Evolutionary conservation across 495 filamentous ascomycete genomes (phyloP), one percentile per base, ranked within the genome.

Genomic region (Neurospora discreta): DNA sequence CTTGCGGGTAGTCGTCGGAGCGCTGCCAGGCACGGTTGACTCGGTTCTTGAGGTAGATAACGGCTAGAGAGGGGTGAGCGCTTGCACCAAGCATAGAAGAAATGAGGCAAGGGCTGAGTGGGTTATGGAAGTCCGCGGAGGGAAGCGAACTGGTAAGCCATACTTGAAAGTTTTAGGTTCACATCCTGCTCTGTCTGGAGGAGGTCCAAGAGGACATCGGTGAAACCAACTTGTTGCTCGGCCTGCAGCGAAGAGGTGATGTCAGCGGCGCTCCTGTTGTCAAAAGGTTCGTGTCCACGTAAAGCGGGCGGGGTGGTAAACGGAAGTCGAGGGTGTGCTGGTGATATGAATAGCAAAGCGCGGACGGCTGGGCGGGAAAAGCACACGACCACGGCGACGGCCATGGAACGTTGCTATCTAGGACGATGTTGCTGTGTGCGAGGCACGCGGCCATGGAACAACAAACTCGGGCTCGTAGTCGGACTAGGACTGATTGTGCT

Each of bases 1-100:
- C 83, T 78, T 84, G 76, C 70, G 82, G 86, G 75, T 85, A 84
- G 76, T 97, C 92, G 75, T 97, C 93, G 77, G 87, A 85, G 67
- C 87, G 88, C 41, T 90, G 85, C 95, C 95, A 99, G 71, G 92
- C 93, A 77, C 94, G 90, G 79, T 89, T 93, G 79, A 97, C 91
- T 77, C 94, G 91, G 81, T 98, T 97, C 85, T 99, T 99, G 78
- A 99, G 87, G 82, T 98, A 99, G 72, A 99, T 91, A 78, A 94
- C 96, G 75, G 95, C 95, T 99, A 79, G 58, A 69, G 39, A 44
- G 39, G 70, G 11, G 68, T 79, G 39, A 78, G 73, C 69, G 40
- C 30, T 69, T 43, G 39, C 68, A 70, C 69, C 43, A 46, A 42
- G 69, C 65, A 36, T 26, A 46, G 41, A 40, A 38, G 33, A 44